phyloP scores from a whole-genome alignment of 225 moss, liverwort and hornwort species.

The Marchantia polymorpha region DNA sequence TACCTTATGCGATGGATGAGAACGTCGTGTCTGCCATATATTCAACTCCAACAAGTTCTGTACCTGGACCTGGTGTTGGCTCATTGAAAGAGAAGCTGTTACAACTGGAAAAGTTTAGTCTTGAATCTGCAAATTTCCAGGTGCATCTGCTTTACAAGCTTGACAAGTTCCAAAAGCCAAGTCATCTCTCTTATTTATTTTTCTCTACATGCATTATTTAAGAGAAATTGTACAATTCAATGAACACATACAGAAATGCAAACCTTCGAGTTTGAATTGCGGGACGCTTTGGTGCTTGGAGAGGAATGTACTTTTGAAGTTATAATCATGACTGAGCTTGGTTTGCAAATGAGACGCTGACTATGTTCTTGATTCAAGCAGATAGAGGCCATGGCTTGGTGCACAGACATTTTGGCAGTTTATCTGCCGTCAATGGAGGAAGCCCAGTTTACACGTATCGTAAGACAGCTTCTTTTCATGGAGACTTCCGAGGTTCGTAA shows the following conservation, averaged over 20 bases:
- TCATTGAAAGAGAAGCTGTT: constrained; percentile 70
- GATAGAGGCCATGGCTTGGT: constrained; percentile 99
- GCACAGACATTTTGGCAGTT: constrained; percentile 85
- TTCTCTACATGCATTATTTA: too few relatives aligned
- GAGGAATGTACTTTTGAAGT: too few relatives aligned
- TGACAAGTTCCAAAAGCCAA: background rate
- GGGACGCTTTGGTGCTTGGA: too few relatives aligned
- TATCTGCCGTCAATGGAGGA: constrained; percentile 84
- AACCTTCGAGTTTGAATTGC: too few relatives aligned
- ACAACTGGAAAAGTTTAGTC: constrained; percentile 84
- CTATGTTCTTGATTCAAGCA: constrained; percentile 32
- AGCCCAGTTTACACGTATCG: constrained; percentile 63
- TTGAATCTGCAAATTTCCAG: constrained; percentile 88
- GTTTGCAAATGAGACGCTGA: background rate
- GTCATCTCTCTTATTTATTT: too few relatives aligned
- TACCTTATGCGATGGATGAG: constrained; percentile 84
- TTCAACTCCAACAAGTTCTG: constrained; percentile 50
- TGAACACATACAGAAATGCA: too few relatives aligned
- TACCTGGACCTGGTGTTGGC: constrained; percentile 52
- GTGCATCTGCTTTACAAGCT: constrained; percentile 28
- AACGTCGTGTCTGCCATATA: constrained; percentile 64
- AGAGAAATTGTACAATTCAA: too few relatives aligned
- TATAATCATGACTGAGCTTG: background rate
- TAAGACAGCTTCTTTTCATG: constrained; percentile 88
- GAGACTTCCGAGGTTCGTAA: constrained; percentile 71